Evolutionary conservation across 129 eudicot genomes (phyloP).

Genomic region (Erigeron canadensis): DNA sequence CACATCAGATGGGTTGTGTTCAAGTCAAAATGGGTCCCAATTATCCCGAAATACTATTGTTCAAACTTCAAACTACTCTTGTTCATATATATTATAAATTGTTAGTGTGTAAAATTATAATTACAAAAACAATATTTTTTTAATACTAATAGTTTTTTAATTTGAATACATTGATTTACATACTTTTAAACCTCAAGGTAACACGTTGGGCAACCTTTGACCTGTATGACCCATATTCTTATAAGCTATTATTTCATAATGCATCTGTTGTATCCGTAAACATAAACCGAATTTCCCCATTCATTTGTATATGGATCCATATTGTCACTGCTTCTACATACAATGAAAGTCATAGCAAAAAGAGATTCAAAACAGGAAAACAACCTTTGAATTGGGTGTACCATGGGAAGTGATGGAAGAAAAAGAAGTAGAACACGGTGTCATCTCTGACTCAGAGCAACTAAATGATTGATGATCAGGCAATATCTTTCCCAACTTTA

Average conservation of each 20-base stretch:
- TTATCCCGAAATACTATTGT: too few species aligned
- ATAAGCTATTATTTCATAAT: too few species aligned
- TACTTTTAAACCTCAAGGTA: neutral
- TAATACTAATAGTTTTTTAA: too few species aligned
- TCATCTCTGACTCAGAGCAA: slow-evolving; percentile 43
- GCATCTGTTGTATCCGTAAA: neutral
- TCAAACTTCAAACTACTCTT: too few species aligned
- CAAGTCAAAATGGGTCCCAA: too few species aligned
- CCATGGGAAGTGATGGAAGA: slow-evolving; percentile 33
- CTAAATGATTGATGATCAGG: slow-evolving; percentile 32
- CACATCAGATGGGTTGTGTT: too few species aligned
- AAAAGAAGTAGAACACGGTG: slow-evolving; percentile 30
- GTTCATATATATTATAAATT: too few species aligned
- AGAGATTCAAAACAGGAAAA: neutral
- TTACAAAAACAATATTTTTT: too few species aligned
- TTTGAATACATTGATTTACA: too few species aligned
- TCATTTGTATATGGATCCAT: neutral
- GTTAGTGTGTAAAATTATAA: too few species aligned
- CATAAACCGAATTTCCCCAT: too few species aligned
- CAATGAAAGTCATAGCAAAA: too few species aligned
- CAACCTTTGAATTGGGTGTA: slow-evolving; percentile 35
- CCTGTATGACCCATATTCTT: neutral
- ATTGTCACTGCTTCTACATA: neutral
- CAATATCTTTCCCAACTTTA: slow-evolving; percentile 26
- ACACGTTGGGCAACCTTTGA: neutral